These are phyloP conservation scores for Lactarius quietus DNA, from an alignment of 768 basidiomycete genomes.

Conservation along the genomic window DNA sequence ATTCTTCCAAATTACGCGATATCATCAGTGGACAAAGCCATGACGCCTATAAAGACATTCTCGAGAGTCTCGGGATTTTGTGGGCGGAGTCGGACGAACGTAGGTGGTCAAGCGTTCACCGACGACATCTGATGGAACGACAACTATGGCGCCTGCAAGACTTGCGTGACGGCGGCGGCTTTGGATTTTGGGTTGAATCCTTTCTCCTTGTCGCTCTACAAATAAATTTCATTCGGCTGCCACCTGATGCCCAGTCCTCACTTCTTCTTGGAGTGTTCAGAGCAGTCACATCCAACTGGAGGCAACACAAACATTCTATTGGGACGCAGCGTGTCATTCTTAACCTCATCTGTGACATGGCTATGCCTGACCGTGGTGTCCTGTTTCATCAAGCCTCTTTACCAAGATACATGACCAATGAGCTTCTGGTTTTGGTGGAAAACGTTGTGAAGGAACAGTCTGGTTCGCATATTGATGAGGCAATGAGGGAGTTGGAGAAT, in stretches of 20 bases:
- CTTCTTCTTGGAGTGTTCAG: not conserved
- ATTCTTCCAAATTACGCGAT: not conserved
- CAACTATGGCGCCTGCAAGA: not conserved
- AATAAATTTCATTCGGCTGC: not conserved
- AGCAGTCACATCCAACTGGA: not conserved
- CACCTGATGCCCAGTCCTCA: not conserved
- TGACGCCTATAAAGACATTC: not conserved
- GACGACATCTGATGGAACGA: not conserved
- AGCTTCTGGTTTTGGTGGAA: not conserved
- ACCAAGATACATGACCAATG: not conserved
- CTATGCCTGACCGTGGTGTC: not conserved
- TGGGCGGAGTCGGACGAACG: not conserved
- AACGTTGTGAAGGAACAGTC: not conserved
- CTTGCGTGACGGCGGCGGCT: not conserved
- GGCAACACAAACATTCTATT: not conserved
- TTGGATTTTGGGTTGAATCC: not conserved
- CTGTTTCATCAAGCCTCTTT: not conserved
- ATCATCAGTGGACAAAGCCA: not conserved
- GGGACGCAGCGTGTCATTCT: not conserved
- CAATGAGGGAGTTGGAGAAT: not conserved
- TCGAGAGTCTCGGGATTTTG: not conserved
- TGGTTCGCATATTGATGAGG: not conserved
- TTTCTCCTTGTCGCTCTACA: not conserved
- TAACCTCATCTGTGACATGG: not conserved
- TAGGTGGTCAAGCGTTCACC: not conserved